Evolutionary conservation across 768 basidiomycete genomes (phyloP), one percentile per base, ranked within the genome.

Genomic region (Punctularia strigosozonata): DNA sequence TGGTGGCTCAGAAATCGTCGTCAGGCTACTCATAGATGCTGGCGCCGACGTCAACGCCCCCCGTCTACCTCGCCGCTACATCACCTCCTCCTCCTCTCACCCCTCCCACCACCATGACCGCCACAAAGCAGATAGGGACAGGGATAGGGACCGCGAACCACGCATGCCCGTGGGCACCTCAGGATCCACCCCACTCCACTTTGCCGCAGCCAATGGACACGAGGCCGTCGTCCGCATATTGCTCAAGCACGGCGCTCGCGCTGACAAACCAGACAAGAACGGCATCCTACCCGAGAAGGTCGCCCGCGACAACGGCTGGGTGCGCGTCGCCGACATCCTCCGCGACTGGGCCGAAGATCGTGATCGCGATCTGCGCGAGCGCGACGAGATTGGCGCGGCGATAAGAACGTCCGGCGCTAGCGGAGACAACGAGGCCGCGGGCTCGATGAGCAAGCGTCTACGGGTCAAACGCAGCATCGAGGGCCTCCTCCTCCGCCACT

Each of bases 1-100:
- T 1, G 88, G 88, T 18, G 95, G 95, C 2, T 86, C 77, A 53
- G 86, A 84, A 40, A 72, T 79, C 41, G 85, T 97, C 31, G 90
- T 98, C 28, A 74, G 77, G 50, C 69, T 92, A 46, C 64, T 99
- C 33, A 83, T 99, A 51, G 88, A 95, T 44, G 66, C 78, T 42
- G 94, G 95, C 17, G 95, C 95, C n/a, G 95, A 99, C 55, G 94
- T 97, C 22, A 98, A 98, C 60, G 91, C 91, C 4, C 82, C 89
- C 38, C 77, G 92, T 85, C 86, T 38, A 43, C 38, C 26, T 52
- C 40, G 12, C 14, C 18, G 40, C 21, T 38, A 22, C 35, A 30
- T 37, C 26, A 15, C 10, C 21, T 47, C 43, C 17, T 39, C 21
- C 46, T 43, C 42, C 36, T 37, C 35, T 36, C 35, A 36, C 26